phyloP scores from a whole-genome alignment of 2,329 filamentous ascomycete genomes.

The Penicillium nordicum region DNA sequence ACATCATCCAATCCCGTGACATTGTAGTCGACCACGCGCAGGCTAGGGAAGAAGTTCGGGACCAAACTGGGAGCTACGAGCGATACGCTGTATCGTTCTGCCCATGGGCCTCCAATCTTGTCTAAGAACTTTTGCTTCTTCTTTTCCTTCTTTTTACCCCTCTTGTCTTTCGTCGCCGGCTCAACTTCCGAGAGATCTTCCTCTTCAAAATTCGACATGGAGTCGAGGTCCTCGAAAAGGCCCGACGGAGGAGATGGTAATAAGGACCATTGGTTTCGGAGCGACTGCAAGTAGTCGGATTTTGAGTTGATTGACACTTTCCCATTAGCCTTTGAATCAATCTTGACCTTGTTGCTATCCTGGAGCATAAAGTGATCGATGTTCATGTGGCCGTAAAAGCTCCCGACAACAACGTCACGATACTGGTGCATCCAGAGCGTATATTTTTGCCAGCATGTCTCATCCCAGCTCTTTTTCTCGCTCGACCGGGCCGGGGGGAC shows the following conservation, averaged over 20 bases:
- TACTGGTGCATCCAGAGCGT: slow-evolving; percentile 86
- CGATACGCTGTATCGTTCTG: slow-evolving; percentile 78
- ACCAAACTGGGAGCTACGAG: slow-evolving; percentile 83
- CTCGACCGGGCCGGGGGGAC: slow-evolving; percentile 85
- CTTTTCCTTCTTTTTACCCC: slow-evolving; percentile 51
- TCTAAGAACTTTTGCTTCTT: slow-evolving; percentile 56
- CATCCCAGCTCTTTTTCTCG: slow-evolving; percentile 87
- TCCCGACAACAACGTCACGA: slow-evolving; percentile 78
- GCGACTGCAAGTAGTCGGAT: slow-evolving; percentile 73
- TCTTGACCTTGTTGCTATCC: slow-evolving; percentile 72
- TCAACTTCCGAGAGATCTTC: slow-evolving; percentile 6
- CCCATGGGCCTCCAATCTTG: slow-evolving; percentile 74
- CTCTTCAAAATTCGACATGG: slow-evolving; percentile 4
- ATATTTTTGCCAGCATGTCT: slow-evolving; percentile 98
- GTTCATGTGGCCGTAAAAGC: slow-evolving; percentile 94
- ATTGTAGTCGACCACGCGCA: slow-evolving; percentile 94
- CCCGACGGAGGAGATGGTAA: slow-evolving; percentile 57
- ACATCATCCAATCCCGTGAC: slow-evolving; percentile 68
- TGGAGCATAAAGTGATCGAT: slow-evolving; percentile 95
- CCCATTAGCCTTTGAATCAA: slow-evolving; percentile 43
- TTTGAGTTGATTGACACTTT: slow-evolving; percentile 64
- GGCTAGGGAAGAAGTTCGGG: slow-evolving; percentile 84
- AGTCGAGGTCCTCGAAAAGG: slow-evolving; percentile 15
- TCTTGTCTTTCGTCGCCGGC: slow-evolving; percentile 34
- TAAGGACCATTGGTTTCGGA: slow-evolving; percentile 73